These are phyloP conservation scores for Ceratorhiza oryzae-sativae DNA, from an alignment of 1,284 basidiomycete genomes.

Conservation along the genomic window DNA sequence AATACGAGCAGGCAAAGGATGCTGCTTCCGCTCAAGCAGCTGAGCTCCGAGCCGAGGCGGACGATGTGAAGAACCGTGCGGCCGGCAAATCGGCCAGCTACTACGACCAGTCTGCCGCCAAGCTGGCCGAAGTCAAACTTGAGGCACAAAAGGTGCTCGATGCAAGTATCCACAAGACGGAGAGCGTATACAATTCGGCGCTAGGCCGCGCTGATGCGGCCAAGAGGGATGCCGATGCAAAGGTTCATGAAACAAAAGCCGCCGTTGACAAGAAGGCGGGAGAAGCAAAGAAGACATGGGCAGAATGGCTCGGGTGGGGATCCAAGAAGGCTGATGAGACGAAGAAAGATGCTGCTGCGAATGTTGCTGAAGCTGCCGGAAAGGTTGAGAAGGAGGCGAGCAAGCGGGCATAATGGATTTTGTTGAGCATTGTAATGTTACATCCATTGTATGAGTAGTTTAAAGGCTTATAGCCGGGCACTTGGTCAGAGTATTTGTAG, in stretches of 20 bases:
- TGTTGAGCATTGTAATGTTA: neutral
- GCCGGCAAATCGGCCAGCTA: constrained; percentile 7
- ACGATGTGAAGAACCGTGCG: constrained; percentile 21
- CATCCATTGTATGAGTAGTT: neutral
- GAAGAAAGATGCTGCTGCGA: constrained; percentile 40
- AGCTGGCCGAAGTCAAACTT: constrained; percentile 24
- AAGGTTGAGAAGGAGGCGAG: constrained; percentile 43
- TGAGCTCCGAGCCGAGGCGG: constrained; percentile 9
- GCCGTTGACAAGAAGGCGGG: constrained; percentile 36
- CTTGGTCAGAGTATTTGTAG: too few species aligned
- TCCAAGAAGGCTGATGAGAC: constrained; percentile 42
- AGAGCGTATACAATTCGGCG: constrained; percentile 34
- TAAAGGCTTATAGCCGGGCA: too few species aligned
- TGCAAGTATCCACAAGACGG: constrained; percentile 2
- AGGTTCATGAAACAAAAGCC: constrained; percentile 28
- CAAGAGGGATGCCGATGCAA: constrained; percentile 27
- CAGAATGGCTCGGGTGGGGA: constrained; percentile 42
- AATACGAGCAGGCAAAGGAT: constrained; percentile 24
- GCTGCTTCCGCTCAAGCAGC: constrained; percentile 10
- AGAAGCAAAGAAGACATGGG: constrained; percentile 40
- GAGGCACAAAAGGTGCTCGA: constrained; percentile 12
- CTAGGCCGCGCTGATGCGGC: constrained; percentile 14
- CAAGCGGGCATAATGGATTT: constrained; percentile 37
- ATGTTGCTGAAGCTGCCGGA: constrained; percentile 41
- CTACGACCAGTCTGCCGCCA: constrained; percentile 35